Percentiles rank a stretch among this genome's conserved stretches.
Evolutionary conservation across 352 stramenopile genomes (phyloP).

Genomic region (Phytopythium montanum): DNA sequence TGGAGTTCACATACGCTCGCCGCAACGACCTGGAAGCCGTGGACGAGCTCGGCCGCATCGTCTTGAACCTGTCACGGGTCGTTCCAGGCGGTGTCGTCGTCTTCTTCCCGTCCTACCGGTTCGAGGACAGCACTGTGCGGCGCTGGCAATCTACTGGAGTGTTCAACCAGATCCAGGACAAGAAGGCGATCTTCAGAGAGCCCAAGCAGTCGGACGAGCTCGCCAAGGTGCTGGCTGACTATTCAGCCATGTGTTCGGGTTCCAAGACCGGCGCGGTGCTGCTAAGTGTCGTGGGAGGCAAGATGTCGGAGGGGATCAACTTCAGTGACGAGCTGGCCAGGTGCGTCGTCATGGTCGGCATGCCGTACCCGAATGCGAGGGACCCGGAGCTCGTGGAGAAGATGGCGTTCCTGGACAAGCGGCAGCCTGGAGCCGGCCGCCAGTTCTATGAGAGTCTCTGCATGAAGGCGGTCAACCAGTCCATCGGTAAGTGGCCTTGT

Average conservation of each 20-base stretch:
- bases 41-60: slow-evolving; percentile 92
- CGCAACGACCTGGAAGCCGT: slow-evolving; percentile 71
- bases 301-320: slow-evolving; percentile 99
- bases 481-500: slow-evolving; percentile 95
- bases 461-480: slow-evolving; percentile 99
- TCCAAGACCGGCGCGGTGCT: slow-evolving; percentile 72
- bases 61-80: slow-evolving; percentile 90
- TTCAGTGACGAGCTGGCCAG: slow-evolving; percentile 97
- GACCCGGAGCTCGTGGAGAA: slow-evolving; percentile 97
- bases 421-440: slow-evolving; percentile 53
- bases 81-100: slow-evolving; percentile 96
- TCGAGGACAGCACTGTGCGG: slow-evolving; percentile 88
- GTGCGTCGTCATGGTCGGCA: slow-evolving; percentile 97
- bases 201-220: slow-evolving; percentile 93
- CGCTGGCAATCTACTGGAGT: slow-evolving; percentile 85
- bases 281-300: slow-evolving; percentile 97
- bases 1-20: slow-evolving; percentile 94
- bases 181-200: slow-evolving; percentile 94
- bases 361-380: slow-evolving; percentile 97
- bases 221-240: slow-evolving; percentile 83
- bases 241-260: slow-evolving; percentile 61
- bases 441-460: slow-evolving; percentile 98
- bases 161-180: slow-evolving; percentile 79
- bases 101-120: slow-evolving; percentile 98
- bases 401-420: slow-evolving; percentile 92